Percentiles rank a stretch among this genome's conserved stretches.
phyloP scores from a whole-genome alignment of 805 yeast species.

The Cyberlindnera japonica region DNA sequence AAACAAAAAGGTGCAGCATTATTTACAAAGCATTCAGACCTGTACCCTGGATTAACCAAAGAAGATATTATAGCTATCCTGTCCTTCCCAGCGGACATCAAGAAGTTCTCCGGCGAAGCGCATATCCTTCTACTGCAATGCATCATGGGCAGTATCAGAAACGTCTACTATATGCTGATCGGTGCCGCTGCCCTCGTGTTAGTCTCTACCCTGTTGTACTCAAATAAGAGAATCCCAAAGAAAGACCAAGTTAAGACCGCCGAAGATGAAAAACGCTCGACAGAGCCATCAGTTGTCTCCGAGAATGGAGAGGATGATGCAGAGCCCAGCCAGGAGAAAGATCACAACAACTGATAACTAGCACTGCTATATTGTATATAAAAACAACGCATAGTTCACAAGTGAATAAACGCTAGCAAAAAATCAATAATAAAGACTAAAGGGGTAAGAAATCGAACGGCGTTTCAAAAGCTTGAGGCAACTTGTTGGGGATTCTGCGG shows the following conservation, averaged over 20 bases:
- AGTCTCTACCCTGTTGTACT: constrained; percentile 33
- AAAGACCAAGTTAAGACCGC: constrained; percentile 6
- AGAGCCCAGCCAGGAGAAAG: too few species aligned
- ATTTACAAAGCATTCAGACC: not conserved
- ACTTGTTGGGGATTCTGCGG: too few species aligned
- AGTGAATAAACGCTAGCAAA: too few species aligned
- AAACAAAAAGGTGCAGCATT: not conserved
- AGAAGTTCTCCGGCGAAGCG: not conserved
- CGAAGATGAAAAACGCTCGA: too few species aligned
- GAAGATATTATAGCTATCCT: not conserved
- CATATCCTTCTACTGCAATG: constrained; percentile 13
- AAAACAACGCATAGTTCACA: too few species aligned
- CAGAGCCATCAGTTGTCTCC: too few species aligned
- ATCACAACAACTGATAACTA: too few species aligned
- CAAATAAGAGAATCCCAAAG: constrained; percentile 41
- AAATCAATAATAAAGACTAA: too few species aligned
- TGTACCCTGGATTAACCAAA: not conserved
- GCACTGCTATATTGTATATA: too few species aligned
- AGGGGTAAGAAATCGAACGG: too few species aligned
- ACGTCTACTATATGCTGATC: constrained; percentile 38
- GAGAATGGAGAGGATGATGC: too few species aligned
- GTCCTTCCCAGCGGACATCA: constrained; percentile 2
- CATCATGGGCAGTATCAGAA: constrained; percentile 36
- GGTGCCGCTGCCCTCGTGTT: constrained; percentile 34
- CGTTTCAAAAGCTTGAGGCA: too few species aligned